A percentile compares a stretch with the other conserved stretches of the same genome.
These are phyloP conservation scores for Pestalotiopsis sp. DNA, from an alignment of 2,329 filamentous ascomycete species.

Conservation along the genomic window DNA sequence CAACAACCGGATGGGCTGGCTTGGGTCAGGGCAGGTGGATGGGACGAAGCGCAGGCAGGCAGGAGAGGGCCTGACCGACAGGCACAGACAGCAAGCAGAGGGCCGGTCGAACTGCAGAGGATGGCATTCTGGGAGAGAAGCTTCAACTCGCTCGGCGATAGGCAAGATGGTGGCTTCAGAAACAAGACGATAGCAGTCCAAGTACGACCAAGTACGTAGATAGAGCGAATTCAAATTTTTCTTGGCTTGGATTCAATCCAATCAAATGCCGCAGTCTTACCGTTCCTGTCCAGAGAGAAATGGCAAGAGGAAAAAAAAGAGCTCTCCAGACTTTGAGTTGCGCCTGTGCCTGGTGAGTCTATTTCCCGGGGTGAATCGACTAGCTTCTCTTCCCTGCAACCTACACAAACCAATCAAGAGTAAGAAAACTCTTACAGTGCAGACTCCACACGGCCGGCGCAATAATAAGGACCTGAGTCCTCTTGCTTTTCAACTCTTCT, in stretches of 20 bases:
- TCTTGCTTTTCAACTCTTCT: neutral
- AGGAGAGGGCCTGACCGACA: neutral
- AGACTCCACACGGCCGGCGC: conserved; percentile 12
- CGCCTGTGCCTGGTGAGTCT: conserved; percentile 3
- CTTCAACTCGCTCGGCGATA: neutral
- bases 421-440: conserved; percentile 6
- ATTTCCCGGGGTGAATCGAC: neutral
- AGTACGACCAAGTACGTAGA: neutral
- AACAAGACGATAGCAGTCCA: neutral
- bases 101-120: neutral
- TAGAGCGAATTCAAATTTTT: neutral
- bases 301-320: neutral
- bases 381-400: neutral
- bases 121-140: neutral
- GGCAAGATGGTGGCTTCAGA: neutral
- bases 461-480: neutral
- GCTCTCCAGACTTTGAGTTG: neutral
- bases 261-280: neutral
- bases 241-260: neutral
- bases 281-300: neutral
- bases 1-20: neutral
- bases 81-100: neutral
- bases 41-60: neutral
- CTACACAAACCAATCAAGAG: neutral
- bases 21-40: neutral